These are phyloP conservation scores for Tolypocladium nubicola DNA, from an alignment of 2,329 filamentous ascomycete species.

Conservation along the genomic window DNA sequence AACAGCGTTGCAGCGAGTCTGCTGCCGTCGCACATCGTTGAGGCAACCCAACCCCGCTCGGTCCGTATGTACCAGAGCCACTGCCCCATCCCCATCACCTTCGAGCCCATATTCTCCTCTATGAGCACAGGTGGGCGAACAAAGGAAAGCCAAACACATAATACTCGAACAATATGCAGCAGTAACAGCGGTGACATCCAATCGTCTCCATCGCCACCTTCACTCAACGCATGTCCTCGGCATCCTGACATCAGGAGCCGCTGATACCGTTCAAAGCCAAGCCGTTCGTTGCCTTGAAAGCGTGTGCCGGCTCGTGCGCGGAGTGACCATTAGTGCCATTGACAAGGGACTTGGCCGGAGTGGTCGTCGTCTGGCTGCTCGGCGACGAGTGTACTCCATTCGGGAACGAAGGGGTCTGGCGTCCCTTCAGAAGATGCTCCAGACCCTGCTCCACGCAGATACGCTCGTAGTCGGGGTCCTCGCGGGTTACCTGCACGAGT, in stretches of 20 bases:
- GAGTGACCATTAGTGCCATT: conserved; percentile 19
- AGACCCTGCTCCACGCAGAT: conserved; percentile 49
- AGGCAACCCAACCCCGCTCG: background rate
- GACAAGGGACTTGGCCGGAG: conserved; percentile 11
- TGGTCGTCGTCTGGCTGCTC: conserved; percentile 22
- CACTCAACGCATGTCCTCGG: background rate
- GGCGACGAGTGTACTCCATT: conserved; percentile 40
- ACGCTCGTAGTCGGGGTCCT: conserved; percentile 46
- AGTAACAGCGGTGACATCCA: background rate
- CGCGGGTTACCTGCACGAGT: conserved; percentile 38
- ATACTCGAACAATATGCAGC: background rate
- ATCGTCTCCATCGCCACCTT: background rate
- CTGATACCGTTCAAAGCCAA: conserved; percentile 18
- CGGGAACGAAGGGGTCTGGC: conserved; percentile 29
- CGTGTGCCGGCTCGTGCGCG: conserved; percentile 9
- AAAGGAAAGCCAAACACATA: background rate
- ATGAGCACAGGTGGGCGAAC: background rate
- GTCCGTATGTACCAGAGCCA: background rate
- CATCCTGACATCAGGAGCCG: conserved; percentile 6
- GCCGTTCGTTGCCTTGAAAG: conserved; percentile 10
- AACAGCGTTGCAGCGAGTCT: background rate
- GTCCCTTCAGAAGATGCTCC: conserved; percentile 38
- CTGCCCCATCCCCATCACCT: background rate
- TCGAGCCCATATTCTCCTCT: background rate
- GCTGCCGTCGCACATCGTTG: background rate